A percentile compares a stretch with the other conserved stretches of the same genome.
Conservation (phyloP, 495 filamentous ascomycete species). For the Podospora didyma region DNA sequence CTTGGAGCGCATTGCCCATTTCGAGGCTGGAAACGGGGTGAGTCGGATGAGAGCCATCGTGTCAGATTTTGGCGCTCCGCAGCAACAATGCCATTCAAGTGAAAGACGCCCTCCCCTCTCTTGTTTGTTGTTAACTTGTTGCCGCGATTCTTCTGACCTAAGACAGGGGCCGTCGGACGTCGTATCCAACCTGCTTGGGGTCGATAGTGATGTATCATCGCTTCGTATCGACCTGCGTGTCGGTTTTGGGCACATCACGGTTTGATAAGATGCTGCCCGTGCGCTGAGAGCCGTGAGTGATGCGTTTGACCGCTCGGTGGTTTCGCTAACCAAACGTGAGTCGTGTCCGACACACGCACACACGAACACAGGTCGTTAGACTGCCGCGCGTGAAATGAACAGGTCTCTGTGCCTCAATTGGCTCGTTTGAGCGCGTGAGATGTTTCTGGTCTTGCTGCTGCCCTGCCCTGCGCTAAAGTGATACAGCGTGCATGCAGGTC, state of each 20-base stretch:
- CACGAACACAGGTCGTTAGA: not conserved
- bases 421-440: not conserved
- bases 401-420: not conserved
- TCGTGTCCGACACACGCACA: not conserved
- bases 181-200: not conserved
- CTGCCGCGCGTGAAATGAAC: not conserved
- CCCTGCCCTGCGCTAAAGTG: not conserved
- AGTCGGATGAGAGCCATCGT: too few relatives aligned
- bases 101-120: too few relatives aligned
- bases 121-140: too few relatives aligned
- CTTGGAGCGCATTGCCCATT: too few relatives aligned
- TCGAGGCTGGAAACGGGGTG: too few relatives aligned
- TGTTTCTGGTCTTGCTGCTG: not conserved
- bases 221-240: not conserved
- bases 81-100: not conserved
- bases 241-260: not conserved
- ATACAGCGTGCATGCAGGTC: conserved; percentile 4
- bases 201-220: not conserved
- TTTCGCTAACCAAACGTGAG: not conserved
- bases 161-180: not conserved
- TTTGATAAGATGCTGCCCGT: not conserved
- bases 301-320: too few relatives aligned
- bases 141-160: not conserved
- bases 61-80: not conserved
- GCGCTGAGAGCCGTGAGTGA: not conserved